A percentile compares a stretch with the other conserved stretches of the same genome.
Conservation (phyloP, 805 yeast genomes). For the Spathaspora girioi region DNA sequence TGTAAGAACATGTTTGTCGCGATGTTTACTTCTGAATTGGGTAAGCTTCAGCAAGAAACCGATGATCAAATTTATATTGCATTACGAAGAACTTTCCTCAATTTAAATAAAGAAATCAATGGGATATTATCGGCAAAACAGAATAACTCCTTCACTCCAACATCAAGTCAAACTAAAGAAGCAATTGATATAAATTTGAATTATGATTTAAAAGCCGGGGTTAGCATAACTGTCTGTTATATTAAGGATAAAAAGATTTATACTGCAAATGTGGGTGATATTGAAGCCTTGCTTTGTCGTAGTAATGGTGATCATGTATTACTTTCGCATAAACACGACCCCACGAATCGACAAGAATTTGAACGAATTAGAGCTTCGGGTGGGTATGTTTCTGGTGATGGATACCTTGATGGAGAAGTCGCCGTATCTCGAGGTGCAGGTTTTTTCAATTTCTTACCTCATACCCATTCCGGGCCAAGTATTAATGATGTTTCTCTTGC, state of each 20-base stretch:
- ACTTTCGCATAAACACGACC: constrained; percentile 78
- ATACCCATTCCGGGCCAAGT: constrained; percentile 84
- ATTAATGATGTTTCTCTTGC: constrained; percentile 58
- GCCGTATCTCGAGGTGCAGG: constrained; percentile 92
- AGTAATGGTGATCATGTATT: constrained; percentile 77
- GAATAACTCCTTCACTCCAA: constrained; percentile 36
- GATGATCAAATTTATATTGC: constrained; percentile 66
- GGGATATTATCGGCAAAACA: constrained; percentile 47
- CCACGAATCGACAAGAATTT: constrained; percentile 71
- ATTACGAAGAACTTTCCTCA: constrained; percentile 73
- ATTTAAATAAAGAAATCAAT: constrained; percentile 79
- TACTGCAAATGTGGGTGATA: constrained; percentile 89
- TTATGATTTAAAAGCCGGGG: constrained; percentile 77
- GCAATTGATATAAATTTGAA: constrained; percentile 47
- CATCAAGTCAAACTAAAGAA: constrained; percentile 14
- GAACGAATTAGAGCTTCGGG: constrained; percentile 89
- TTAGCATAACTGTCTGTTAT: constrained; percentile 79
- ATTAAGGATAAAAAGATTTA: constrained; percentile 66
- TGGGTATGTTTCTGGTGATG: constrained; percentile 83
- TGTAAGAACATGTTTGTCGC: constrained; percentile 70
- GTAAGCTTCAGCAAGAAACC: constrained; percentile 28
- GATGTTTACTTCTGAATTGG: constrained; percentile 65
- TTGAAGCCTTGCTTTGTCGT: constrained; percentile 74
- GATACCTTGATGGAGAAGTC: constrained; percentile 77
- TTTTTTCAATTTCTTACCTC: constrained; percentile 79